Conservation (phyloP, 192 early-diverging fungal species). For the Spizellomyces sp. region DNA sequence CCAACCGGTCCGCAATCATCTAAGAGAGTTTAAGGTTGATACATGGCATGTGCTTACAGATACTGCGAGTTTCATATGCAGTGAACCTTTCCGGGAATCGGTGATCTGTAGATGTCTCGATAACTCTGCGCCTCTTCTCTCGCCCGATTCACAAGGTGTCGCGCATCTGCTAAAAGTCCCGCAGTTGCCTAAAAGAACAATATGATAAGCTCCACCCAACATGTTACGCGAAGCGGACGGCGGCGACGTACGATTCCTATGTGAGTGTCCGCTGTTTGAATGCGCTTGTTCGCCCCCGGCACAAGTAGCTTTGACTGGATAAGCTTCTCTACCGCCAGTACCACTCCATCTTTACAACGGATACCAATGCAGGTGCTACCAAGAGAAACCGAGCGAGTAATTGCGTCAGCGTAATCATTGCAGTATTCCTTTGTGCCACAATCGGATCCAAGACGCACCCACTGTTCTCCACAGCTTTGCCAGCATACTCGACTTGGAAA, state of each 20-base stretch:
- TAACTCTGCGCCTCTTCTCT: conserved; percentile 91
- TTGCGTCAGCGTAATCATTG: neutral
- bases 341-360: conserved; percentile 91
- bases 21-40: conserved; percentile 19
- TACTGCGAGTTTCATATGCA: neutral
- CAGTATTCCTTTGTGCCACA: neutral
- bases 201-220: neutral
- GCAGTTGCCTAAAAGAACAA: conserved; percentile 69
- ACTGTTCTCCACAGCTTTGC: conserved; percentile 98
- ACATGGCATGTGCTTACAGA: neutral
- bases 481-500: conserved; percentile 99
- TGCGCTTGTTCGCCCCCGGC: conserved; percentile 89
- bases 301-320: conserved; percentile 93
- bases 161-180: conserved; percentile 89
- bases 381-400: neutral
- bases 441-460: conserved; percentile 57
- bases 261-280: conserved; percentile 87
- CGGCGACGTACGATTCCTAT: conserved; percentile 80
- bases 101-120: conserved; percentile 78
- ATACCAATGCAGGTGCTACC: conserved; percentile 90
- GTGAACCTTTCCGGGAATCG: conserved; percentile 81
- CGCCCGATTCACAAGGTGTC: conserved; percentile 85
- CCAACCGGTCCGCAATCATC: conserved; percentile 90
- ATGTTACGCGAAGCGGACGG: conserved; percentile 1
- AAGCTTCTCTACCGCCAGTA: conserved; percentile 95